phyloP scores from a whole-genome alignment of 257 asterid genomes.

The Solanum tarapatanum region DNA sequence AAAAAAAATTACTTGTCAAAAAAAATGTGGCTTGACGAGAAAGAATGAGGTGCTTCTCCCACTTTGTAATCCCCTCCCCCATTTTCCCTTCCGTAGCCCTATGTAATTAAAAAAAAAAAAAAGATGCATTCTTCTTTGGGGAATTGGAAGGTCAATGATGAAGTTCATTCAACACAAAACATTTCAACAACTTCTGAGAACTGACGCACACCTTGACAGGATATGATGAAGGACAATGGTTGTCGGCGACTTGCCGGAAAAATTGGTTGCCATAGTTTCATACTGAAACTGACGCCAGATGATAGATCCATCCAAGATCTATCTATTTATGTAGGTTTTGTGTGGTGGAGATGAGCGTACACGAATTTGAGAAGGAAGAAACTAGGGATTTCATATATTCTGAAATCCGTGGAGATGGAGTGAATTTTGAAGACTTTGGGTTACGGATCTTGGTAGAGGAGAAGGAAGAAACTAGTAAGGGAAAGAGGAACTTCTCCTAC shows the following conservation, averaged over 20 bases:
- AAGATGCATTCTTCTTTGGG: slow-evolving; percentile 86
- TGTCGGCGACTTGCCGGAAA: not conserved
- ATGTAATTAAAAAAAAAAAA: not conserved
- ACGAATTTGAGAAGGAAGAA: not conserved
- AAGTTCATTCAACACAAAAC: slow-evolving; percentile 88
- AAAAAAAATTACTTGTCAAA: not conserved
- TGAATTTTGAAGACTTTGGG: not conserved
- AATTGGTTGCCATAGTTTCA: not conserved
- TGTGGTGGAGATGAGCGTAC: not conserved
- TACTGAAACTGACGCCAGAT: not conserved
- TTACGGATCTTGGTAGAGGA: not conserved
- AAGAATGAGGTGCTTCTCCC: not conserved
- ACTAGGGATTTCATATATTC: not conserved
- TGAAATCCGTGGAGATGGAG: not conserved
- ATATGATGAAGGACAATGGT: slow-evolving; percentile 60
- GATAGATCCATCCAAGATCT: not conserved
- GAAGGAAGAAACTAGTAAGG: not conserved
- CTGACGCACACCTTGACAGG: slow-evolving; percentile 90
- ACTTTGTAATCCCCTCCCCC: not conserved
- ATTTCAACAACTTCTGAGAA: slow-evolving; percentile 85
- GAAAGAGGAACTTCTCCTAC: not conserved
- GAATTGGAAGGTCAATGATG: slow-evolving; percentile 98
- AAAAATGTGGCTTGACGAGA: slow-evolving; percentile 33
- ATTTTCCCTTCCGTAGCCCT: not conserved
- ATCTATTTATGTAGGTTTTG: not conserved